Conservation (phyloP, 2,329 filamentous ascomycete species). For the Alternaria sp. region DNA sequence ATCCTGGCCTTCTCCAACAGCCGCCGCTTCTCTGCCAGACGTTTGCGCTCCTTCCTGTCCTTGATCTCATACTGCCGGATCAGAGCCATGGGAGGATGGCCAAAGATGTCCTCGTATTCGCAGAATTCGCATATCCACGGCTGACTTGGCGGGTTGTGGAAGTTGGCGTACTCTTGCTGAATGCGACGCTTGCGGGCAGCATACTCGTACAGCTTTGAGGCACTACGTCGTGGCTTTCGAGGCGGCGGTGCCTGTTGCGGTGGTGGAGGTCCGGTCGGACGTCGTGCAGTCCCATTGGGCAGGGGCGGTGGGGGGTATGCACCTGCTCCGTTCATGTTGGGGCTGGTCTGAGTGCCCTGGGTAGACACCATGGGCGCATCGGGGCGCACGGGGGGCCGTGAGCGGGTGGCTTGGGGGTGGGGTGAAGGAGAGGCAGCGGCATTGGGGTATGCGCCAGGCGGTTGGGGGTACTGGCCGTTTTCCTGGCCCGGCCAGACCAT, state of each 20-base stretch:
- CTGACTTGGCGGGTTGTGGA: constrained; percentile 78
- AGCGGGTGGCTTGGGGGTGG: constrained; percentile 28
- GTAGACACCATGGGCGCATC: constrained; percentile 54
- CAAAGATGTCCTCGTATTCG: constrained; percentile 96
- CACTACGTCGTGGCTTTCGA: constrained; percentile 67
- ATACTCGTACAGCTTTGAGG: constrained; percentile 72
- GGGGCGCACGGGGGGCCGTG: constrained; percentile 38
- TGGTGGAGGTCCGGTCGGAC: constrained; percentile 49
- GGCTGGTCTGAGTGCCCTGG: constrained; percentile 63
- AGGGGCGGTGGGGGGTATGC: constrained; percentile 31
- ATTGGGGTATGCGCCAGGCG: constrained; percentile 46
- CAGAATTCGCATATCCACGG: constrained; percentile 98
- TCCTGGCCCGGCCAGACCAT: constrained; percentile 75
- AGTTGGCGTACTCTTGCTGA: constrained; percentile 77
- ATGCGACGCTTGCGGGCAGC: constrained; percentile 80
- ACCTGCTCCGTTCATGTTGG: constrained; percentile 53
- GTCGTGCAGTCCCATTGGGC: constrained; percentile 32
- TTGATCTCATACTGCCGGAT: constrained; percentile 95
- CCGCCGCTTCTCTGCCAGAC: constrained; percentile 83
- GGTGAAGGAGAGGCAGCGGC: constrained; percentile 23
- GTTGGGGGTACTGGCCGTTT: constrained; percentile 48
- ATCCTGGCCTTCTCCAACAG: constrained; percentile 92
- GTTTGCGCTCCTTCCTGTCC: constrained; percentile 81
- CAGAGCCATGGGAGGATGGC: constrained; percentile 80
- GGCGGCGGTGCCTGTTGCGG: constrained; percentile 54